Evolutionary conservation across 2,329 filamentous ascomycete genomes (phyloP).

Genomic region (Acephala macrosclerotiorum): DNA sequence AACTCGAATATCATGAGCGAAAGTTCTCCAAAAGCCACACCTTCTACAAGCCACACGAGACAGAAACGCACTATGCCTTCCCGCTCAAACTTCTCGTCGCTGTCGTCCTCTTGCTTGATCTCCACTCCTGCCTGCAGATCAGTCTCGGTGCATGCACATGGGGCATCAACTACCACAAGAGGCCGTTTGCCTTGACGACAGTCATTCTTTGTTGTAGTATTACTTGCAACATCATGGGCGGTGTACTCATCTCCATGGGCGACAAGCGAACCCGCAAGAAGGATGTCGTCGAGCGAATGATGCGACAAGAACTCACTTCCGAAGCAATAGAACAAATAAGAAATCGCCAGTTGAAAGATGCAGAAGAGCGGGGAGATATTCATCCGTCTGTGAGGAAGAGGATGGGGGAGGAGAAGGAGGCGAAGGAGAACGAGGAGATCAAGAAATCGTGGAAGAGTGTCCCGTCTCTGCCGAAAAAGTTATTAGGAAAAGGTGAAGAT

Average conservation of each 20-base stretch:
- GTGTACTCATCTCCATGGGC: conserved; percentile 77
- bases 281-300: conserved; percentile 79
- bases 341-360: conserved; percentile 93
- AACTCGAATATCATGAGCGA: conserved; percentile 76
- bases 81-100: conserved; percentile 76
- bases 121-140: conserved; percentile 81
- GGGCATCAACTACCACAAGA: conserved; percentile 74
- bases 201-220: conserved; percentile 83
- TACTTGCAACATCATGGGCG: conserved; percentile 77
- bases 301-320: conserved; percentile 76
- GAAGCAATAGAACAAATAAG: conserved; percentile 74
- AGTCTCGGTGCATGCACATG: conserved; percentile 80
- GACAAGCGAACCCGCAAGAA: conserved; percentile 82
- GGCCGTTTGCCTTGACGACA: conserved; percentile 77
- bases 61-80: conserved; percentile 80
- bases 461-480: conserved; percentile 34
- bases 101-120: conserved; percentile 78
- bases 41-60: conserved; percentile 90
- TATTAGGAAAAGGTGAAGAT: conserved; percentile 40
- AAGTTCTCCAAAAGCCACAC: conserved; percentile 86
- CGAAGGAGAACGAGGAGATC: conserved; percentile 44
- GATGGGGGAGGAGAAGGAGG: conserved; percentile 56
- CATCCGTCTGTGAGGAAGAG: conserved; percentile 48
- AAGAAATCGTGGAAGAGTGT: conserved; percentile 39
- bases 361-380: conserved; percentile 44